Evolutionary conservation across 768 basidiomycete species (phyloP).

Genomic region (Boletellus emodensis): DNA sequence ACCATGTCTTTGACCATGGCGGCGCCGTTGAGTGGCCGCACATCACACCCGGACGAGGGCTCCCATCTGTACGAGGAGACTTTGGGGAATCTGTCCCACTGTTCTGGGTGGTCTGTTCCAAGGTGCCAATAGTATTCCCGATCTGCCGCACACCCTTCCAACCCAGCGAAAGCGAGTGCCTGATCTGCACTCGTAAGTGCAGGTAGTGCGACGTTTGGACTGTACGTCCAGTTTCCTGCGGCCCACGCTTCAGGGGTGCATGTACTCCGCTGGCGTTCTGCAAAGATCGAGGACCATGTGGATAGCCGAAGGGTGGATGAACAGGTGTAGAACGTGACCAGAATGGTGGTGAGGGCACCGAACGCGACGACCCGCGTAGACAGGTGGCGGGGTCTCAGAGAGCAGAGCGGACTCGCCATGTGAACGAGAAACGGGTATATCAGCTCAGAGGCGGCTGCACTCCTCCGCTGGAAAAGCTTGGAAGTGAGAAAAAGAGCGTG

Average conservation of each 20-base stretch:
- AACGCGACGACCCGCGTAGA: constrained; percentile 24
- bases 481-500: not conserved
- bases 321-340: constrained; percentile 28
- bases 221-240: constrained; percentile 39
- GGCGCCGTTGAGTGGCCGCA: constrained; percentile 39
- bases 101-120: constrained; percentile 44
- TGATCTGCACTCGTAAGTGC: constrained; percentile 40
- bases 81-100: constrained; percentile 50
- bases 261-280: constrained; percentile 22
- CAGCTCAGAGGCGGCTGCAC: not conserved
- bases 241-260: constrained; percentile 37
- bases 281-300: constrained; percentile 25
- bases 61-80: constrained; percentile 53
- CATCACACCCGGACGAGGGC: constrained; percentile 42
- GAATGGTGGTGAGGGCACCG: constrained; percentile 24
- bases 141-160: constrained; percentile 58
- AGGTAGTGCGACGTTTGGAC: constrained; percentile 32
- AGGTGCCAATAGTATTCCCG: constrained; percentile 65
- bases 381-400: constrained; percentile 21
- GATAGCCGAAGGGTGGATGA: constrained; percentile 19
- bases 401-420: not conserved
- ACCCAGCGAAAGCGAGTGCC: constrained; percentile 49
- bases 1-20: constrained; percentile 54
- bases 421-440: not conserved
- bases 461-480: not conserved